Percentiles rank a stretch among this genome's conserved stretches.
These are phyloP conservation scores for Phyllosticta citriasiana DNA, from an alignment of 2,329 filamentous ascomycete species.

Conservation along the genomic window DNA sequence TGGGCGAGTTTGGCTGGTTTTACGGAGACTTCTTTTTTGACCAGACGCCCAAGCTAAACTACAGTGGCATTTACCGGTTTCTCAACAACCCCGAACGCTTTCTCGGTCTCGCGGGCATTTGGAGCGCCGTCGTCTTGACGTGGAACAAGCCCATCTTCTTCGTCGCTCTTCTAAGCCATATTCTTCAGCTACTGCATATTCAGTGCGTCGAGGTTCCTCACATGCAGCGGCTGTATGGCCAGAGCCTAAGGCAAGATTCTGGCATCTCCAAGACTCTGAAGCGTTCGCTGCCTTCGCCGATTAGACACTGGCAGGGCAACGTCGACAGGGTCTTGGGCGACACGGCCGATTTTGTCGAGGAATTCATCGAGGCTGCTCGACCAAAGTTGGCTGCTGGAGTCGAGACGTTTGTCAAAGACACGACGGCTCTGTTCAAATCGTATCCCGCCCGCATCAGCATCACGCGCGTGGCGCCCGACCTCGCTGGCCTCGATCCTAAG, in stretches of 20 bases:
- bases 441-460: slow-evolving; percentile 81
- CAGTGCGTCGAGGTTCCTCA: slow-evolving; percentile 91
- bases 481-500: slow-evolving; percentile 69
- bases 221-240: slow-evolving; percentile 95
- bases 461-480: slow-evolving; percentile 65
- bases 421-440: slow-evolving; percentile 76
- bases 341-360: slow-evolving; percentile 80
- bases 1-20: slow-evolving; percentile 98
- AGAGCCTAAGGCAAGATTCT: slow-evolving; percentile 72
- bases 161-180: slow-evolving; percentile 75
- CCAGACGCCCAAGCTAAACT: slow-evolving; percentile 76
- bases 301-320: slow-evolving; percentile 75
- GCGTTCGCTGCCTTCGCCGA: slow-evolving; percentile 70
- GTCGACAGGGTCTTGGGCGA: slow-evolving; percentile 82
- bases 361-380: slow-evolving; percentile 74
- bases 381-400: slow-evolving; percentile 82
- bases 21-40: slow-evolving; percentile 99
- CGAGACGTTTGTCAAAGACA: slow-evolving; percentile 78
- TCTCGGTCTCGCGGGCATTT: slow-evolving; percentile 86
- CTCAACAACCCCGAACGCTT: slow-evolving; percentile 95
- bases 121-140: slow-evolving; percentile 89
- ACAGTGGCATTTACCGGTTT: slow-evolving; percentile 95
- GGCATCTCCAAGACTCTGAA: slow-evolving; percentile 88
- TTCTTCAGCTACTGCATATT: slow-evolving; percentile 77
- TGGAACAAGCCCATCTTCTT: slow-evolving; percentile 81